phyloP scores from a whole-genome alignment of 306 rosid genomes.

The Quercus rubra region DNA sequence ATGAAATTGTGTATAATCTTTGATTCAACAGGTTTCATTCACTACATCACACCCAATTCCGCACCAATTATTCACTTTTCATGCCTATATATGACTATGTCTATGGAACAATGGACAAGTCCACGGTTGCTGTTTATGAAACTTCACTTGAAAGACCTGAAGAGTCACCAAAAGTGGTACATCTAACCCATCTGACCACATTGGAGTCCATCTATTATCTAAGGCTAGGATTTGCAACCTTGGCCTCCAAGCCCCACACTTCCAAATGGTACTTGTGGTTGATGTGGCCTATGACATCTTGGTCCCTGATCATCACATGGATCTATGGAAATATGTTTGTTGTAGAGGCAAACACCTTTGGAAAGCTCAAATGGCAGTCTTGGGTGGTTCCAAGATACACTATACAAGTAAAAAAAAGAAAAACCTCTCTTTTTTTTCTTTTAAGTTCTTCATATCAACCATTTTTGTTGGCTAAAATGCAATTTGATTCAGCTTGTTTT shows the following conservation, averaged over 20 bases:
- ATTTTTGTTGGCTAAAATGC: too few species aligned
- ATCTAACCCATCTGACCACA: slow-evolving; percentile 36
- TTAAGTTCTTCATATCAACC: too few species aligned
- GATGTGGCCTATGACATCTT: slow-evolving; percentile 39
- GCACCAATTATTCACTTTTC: slow-evolving; percentile 38
- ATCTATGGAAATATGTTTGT: slow-evolving; percentile 25
- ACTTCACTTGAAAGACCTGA: slow-evolving; percentile 17
- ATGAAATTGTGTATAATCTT: too few species aligned
- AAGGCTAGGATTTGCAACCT: slow-evolving; percentile 27
- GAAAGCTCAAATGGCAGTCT: slow-evolving; percentile 30
- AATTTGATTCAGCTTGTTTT: too few species aligned
- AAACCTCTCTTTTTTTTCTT: too few species aligned
- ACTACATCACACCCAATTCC: slow-evolving; percentile 46
- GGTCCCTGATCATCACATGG: slow-evolving; percentile 23
- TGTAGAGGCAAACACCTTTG: slow-evolving; percentile 23
- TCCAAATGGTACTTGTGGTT: slow-evolving; percentile 31
- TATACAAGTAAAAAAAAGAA: not conserved
- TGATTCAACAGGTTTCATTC: slow-evolving; percentile 31
- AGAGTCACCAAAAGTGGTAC: slow-evolving; percentile 33
- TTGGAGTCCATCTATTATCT: slow-evolving; percentile 33
- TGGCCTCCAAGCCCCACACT: slow-evolving; percentile 33
- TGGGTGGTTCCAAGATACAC: slow-evolving; percentile 39
- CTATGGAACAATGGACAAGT: slow-evolving; percentile 32
- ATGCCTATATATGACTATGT: slow-evolving; percentile 38
- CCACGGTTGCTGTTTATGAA: slow-evolving; percentile 11